phyloP scores from a whole-genome alignment of 139 green algal genomes.

The Chlorella sp. region DNA sequence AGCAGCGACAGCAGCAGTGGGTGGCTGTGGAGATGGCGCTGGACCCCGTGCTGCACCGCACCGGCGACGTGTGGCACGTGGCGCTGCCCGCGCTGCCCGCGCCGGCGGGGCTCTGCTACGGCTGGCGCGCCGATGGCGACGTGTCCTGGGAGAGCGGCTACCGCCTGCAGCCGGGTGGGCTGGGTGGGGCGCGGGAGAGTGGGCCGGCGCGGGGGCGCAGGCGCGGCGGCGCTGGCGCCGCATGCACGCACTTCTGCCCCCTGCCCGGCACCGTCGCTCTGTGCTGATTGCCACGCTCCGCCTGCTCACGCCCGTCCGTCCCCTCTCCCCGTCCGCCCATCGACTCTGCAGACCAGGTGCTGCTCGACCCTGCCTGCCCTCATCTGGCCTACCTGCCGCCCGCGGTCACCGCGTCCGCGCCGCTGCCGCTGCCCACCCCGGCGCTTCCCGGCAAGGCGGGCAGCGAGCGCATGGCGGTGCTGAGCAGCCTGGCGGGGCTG shows the following conservation, averaged over 20 bases:
- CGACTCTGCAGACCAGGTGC: slow-evolving; percentile 44
- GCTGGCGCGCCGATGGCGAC: slow-evolving; percentile 61
- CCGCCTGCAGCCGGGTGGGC: slow-evolving; percentile 55
- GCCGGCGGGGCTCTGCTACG: slow-evolving; percentile 55
- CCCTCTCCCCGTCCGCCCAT: background rate
- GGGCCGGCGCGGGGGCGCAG: no score
- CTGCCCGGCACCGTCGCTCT: background rate
- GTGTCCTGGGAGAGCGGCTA: slow-evolving; percentile 54
- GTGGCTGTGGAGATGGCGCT: slow-evolving; percentile 51
- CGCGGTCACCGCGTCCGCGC: slow-evolving; percentile 33
- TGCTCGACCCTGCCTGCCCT: slow-evolving; percentile 61
- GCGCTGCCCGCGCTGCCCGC: slow-evolving; percentile 13
- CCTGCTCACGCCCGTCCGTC: background rate
- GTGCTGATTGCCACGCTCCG: background rate
- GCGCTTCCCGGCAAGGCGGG: slow-evolving; percentile 12
- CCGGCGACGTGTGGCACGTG: slow-evolving; percentile 69
- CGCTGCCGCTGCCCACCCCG: slow-evolving; percentile 27
- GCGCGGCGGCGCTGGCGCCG: no score
- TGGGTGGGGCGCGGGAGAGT: no score
- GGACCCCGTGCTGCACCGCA: slow-evolving; percentile 57
- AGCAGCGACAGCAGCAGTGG: slow-evolving; percentile 20
- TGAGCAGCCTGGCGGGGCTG: slow-evolving; percentile 52
- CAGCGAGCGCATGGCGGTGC: slow-evolving; percentile 33
- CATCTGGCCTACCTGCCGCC: slow-evolving; percentile 51
- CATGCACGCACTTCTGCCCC: no score